A percentile compares a stretch with the other conserved stretches of the same genome.
phyloP scores from a whole-genome alignment of 768 basidiomycete genomes.

The Lentinula guzmanii region DNA sequence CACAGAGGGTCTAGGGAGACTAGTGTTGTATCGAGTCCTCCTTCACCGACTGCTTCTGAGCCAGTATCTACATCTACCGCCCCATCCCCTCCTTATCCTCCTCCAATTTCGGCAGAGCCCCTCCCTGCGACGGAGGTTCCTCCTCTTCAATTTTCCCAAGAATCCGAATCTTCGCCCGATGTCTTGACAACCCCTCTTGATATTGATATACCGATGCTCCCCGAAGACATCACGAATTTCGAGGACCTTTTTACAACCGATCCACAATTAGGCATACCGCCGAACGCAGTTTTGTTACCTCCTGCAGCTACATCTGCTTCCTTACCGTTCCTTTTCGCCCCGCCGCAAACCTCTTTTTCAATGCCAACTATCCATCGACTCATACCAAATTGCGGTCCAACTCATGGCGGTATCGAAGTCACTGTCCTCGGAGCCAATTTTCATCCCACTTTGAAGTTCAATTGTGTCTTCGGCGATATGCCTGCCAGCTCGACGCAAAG shows the following conservation, averaged over 20 bases:
- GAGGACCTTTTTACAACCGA: conserved; percentile 12
- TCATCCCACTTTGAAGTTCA: conserved; percentile 61
- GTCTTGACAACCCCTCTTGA: conserved; percentile 37
- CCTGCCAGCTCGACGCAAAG: conserved; percentile 78
- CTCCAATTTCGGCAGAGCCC: background rate
- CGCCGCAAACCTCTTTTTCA: conserved; percentile 48
- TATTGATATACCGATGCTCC: conserved; percentile 33
- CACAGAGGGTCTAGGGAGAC: conserved; percentile 40
- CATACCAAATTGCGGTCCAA: conserved; percentile 80
- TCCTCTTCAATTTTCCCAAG: conserved; percentile 30
- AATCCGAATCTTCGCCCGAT: conserved; percentile 44
- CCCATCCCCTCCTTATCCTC: conserved; percentile 30
- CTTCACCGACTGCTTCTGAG: conserved; percentile 33
- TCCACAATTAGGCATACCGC: conserved; percentile 8
- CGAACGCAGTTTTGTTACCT: conserved; percentile 14
- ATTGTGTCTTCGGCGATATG: conserved; percentile 82
- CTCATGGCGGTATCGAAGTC: conserved; percentile 90
- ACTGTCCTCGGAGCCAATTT: conserved; percentile 93
- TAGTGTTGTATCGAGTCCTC: conserved; percentile 42
- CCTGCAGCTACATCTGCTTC: conserved; percentile 4
- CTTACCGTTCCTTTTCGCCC: conserved; percentile 53
- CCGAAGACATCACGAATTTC: conserved; percentile 14
- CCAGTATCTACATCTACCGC: conserved; percentile 35
- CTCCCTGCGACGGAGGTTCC: conserved; percentile 21
- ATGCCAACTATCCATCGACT: conserved; percentile 78